These are phyloP conservation scores for Pichia rugopelliculosa DNA, from an alignment of 805 yeast species.

Conservation along the genomic window DNA sequence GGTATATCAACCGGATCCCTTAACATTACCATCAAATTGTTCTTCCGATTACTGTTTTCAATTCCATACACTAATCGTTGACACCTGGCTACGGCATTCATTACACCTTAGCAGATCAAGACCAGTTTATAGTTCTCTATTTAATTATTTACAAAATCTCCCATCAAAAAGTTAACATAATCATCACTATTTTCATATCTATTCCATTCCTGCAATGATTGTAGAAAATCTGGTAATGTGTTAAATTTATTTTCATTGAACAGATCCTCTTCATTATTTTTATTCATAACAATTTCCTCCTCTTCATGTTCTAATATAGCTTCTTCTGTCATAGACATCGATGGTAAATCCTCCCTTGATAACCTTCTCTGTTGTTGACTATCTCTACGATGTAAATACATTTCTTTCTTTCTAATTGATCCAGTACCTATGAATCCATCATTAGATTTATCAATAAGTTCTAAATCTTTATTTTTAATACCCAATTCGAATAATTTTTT, in stretches of 20 bases:
- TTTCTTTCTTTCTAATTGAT: constrained; percentile 7
- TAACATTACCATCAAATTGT: no score
- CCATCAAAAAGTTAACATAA: not conserved
- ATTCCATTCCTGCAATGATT: not conserved
- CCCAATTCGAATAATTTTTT: constrained; percentile 43
- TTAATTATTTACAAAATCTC: not conserved
- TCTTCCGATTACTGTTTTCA: no score
- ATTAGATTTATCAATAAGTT: constrained; percentile 2
- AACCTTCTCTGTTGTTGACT: constrained; percentile 21
- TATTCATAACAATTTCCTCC: not conserved
- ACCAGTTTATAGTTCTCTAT: no score
- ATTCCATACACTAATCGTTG: no score
- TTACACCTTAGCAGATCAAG: no score
- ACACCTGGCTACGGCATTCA: no score
- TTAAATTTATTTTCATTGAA: not conserved
- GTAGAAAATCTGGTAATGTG: not conserved
- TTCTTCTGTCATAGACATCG: not conserved
- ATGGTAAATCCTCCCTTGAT: constrained; percentile 18
- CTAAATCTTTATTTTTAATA: constrained; percentile 19
- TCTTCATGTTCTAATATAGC: not conserved
- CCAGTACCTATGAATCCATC: constrained; percentile 15
- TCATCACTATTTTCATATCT: not conserved
- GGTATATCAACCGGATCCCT: no score
- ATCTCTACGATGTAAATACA: constrained; percentile 7
- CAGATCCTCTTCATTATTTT: not conserved